Percentiles rank a stretch among this genome's conserved stretches.
phyloP scores from a whole-genome alignment of 805 yeast genomes.

The Ogataea dorogensis region DNA sequence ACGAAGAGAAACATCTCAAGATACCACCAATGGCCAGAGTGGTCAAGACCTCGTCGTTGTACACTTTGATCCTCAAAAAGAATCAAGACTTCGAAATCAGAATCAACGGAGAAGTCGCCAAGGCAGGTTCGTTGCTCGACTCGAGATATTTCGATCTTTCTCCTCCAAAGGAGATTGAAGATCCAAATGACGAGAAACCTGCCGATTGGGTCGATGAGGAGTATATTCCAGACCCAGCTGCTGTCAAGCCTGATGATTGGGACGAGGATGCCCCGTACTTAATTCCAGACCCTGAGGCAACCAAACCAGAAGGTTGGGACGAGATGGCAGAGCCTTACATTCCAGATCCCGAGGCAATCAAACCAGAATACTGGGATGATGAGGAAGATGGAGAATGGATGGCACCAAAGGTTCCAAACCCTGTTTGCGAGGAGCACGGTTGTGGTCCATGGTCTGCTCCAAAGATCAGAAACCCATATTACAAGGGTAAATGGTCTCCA shows the following conservation, averaged over 20 bases:
- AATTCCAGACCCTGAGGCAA: slow-evolving; percentile 66
- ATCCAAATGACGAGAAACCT: slow-evolving; percentile 62
- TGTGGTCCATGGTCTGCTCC: slow-evolving; percentile 85
- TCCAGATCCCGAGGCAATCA: slow-evolving; percentile 62
- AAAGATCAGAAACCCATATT: slow-evolving; percentile 61
- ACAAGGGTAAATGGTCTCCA: slow-evolving; percentile 75
- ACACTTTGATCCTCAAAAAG: slow-evolving; percentile 71
- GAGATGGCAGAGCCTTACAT: slow-evolving; percentile 59
- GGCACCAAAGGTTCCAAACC: slow-evolving; percentile 69
- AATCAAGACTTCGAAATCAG: slow-evolving; percentile 75
- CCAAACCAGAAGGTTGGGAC: slow-evolving; percentile 78
- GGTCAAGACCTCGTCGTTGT: slow-evolving; percentile 59
- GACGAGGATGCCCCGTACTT: slow-evolving; percentile 65
- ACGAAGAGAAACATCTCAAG: slow-evolving; percentile 66
- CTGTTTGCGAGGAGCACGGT: slow-evolving; percentile 66
- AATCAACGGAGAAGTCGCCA: slow-evolving; percentile 71
- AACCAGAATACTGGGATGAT: slow-evolving; percentile 85
- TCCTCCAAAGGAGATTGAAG: slow-evolving; percentile 65
- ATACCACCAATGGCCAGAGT: slow-evolving; percentile 66
- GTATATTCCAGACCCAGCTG: slow-evolving; percentile 65
- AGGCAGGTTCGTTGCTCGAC: slow-evolving; percentile 65
- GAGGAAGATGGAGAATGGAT: slow-evolving; percentile 87
- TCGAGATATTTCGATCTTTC: slow-evolving; percentile 54
- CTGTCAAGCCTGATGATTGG: slow-evolving; percentile 79
- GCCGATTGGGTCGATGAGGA: slow-evolving; percentile 77